phyloP scores from a whole-genome alignment of 768 basidiomycete genomes.

The Lactifluus pinguis region DNA sequence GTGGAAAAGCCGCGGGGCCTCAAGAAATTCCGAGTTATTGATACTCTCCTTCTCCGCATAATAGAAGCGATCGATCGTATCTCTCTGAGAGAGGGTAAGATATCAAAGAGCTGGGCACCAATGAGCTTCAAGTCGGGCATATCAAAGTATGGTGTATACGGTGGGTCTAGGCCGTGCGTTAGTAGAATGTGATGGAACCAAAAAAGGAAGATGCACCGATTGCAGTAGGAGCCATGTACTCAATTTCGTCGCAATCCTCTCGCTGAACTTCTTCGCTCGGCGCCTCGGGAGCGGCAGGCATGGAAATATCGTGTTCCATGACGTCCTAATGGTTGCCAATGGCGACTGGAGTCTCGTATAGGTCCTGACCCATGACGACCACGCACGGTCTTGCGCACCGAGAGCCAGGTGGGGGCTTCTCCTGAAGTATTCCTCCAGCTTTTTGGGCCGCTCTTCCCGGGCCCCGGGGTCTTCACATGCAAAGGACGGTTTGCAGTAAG shows the following conservation, averaged over 20 bases:
- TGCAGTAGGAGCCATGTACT: not conserved
- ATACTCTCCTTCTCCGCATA: not conserved
- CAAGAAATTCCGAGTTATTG: not conserved
- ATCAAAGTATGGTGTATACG: not conserved
- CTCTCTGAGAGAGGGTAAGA: not conserved
- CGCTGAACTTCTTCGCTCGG: constrained; percentile 18
- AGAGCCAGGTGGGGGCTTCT: constrained; percentile 39
- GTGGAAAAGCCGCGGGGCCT: not conserved
- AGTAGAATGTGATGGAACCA: not conserved
- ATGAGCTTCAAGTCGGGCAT: not conserved
- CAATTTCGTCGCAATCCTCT: constrained; percentile 24
- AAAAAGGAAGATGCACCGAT: not conserved
- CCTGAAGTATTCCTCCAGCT: constrained; percentile 33
- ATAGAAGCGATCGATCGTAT: not conserved
- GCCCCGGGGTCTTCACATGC: constrained; percentile 37
- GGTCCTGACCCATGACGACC: constrained; percentile 42
- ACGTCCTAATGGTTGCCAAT: constrained; percentile 71
- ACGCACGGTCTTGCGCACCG: constrained; percentile 54
- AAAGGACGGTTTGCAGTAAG: constrained; percentile 24
- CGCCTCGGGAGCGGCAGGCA: constrained; percentile 21
- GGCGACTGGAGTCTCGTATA: constrained; percentile 52
- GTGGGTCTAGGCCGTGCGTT: not conserved
- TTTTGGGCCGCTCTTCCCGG: constrained; percentile 38
- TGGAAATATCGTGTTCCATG: constrained; percentile 42
- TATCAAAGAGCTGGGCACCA: not conserved